Percentiles rank a stretch among this genome's conserved stretches.
Conservation (phyloP, 257 asterid species). For the Solanum bulbocastanum region DNA sequence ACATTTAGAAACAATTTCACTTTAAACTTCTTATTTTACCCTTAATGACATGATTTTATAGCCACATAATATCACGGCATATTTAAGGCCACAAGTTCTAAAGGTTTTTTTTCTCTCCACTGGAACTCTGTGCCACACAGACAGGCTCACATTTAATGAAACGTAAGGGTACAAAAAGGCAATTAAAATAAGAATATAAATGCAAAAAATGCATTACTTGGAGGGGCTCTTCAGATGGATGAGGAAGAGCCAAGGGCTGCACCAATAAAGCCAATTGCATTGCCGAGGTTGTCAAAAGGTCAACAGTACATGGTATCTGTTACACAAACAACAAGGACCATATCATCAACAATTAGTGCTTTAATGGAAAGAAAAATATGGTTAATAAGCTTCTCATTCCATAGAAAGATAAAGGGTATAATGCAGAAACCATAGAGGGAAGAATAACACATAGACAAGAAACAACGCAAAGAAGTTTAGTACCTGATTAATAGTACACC, state of each 20-base stretch:
- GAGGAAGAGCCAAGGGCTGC: constrained; percentile 96
- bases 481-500: constrained; percentile 95
- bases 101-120: neutral
- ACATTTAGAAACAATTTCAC: neutral
- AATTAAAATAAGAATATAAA: neutral
- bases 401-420: constrained; percentile 9
- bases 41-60: neutral
- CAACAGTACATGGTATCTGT: constrained; percentile 92
- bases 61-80: neutral
- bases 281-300: constrained; percentile 88
- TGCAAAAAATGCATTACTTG: constrained; percentile 44
- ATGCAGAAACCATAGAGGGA: constrained; percentile 7
- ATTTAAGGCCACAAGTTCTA: neutral
- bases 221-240: constrained; percentile 95
- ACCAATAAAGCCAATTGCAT: constrained; percentile 94
- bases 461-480: neutral
- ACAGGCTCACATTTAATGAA: neutral
- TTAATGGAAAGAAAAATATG: neutral
- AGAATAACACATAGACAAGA: constrained; percentile 7
- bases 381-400: neutral
- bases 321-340: neutral
- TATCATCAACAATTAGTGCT: neutral
- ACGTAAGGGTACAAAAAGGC: neutral
- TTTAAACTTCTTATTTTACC: neutral
- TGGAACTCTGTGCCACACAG: neutral